Evolutionary conservation across 495 filamentous ascomycete species (phyloP), one percentile per base, ranked within the genome.

Genomic region (Podospora conica): DNA sequence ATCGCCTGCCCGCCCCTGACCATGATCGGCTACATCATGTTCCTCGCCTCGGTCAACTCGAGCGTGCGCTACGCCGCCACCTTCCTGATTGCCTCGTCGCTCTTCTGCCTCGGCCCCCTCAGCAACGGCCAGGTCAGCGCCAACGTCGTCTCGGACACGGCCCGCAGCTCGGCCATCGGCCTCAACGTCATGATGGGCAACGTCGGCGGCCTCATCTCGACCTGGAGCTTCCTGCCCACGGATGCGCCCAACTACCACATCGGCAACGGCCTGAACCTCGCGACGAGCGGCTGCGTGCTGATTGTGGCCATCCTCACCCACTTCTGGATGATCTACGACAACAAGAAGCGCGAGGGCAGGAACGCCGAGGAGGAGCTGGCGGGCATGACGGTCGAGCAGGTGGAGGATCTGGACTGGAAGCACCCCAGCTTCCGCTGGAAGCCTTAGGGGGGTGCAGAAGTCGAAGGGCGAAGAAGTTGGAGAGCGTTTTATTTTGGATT

Each of bases 261-360:
- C 66, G 89, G 90, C 1, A 91, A 92, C 74, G 88, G 88, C 0
- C 72, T 92, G 40, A 91, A 91, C 70, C 74, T 91, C n/a, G 89
- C 87, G 0, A 85, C 87, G 0, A 73, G 81, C 3, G 77, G 76
- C n/a, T 75, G 76, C 22, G 84, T 81, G 9, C 70, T 91, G 7
- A 9, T 90, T 15, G 15, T 86, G 4, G 69, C 78, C 10, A 78
- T 80, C 2, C 54, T 61, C 0, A 68, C 86, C 57, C 75, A 85
- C 71, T 20, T 81, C 0, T 91, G 84, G 82, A 91, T 91, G 84
- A 74, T 72, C n/a, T 74, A 72, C 73, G 84, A 89, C 68, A 91
- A 92, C 69, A 81, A 77, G 72, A 79, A 78, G 70, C 78, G 89
- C 58, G 85, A 84, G 31, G 68, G 68, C 15, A 76, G 79, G 25